Conservation (phyloP, 352 stramenopile species). For the Globisporangium spinosum region DNA sequence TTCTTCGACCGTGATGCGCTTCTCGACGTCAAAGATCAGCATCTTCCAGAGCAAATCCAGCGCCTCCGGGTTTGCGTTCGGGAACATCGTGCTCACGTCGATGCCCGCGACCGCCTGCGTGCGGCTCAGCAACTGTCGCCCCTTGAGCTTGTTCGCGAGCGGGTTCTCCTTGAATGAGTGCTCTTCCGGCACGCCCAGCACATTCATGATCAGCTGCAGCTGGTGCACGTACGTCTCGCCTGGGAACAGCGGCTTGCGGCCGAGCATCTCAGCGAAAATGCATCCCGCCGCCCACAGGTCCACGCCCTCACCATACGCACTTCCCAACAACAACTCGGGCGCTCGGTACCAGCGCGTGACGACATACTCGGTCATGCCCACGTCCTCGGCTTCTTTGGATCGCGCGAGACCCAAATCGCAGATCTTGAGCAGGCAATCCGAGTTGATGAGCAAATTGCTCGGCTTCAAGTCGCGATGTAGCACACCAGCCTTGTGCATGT, state of each 20-base stretch:
- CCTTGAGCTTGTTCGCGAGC: constrained; percentile 85
- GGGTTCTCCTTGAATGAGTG: constrained; percentile 89
- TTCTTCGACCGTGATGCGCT: constrained; percentile 94
- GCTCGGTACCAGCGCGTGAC: constrained; percentile 89
- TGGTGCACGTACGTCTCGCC: constrained; percentile 87
- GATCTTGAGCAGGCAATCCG: constrained; percentile 95
- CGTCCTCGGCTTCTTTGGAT: constrained; percentile 78
- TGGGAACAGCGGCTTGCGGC: constrained; percentile 81
- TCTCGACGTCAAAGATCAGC: constrained; percentile 91
- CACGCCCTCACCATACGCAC: constrained; percentile 79
- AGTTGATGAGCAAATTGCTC: constrained; percentile 88
- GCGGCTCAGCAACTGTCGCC: constrained; percentile 74
- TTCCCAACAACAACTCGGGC: constrained; percentile 81
- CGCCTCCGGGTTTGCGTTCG: constrained; percentile 82
- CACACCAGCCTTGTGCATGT: constrained; percentile 86
- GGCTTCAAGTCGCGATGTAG: constrained; percentile 86
- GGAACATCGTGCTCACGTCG: constrained; percentile 78
- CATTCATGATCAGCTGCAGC: constrained; percentile 88
- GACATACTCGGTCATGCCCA: constrained; percentile 91
- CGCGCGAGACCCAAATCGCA: constrained; percentile 94
- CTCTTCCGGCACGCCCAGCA: constrained; percentile 81
- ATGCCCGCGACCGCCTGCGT: constrained; percentile 80
- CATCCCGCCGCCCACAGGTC: constrained; percentile 85
- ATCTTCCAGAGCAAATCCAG: constrained; percentile 87
- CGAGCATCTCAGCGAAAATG: constrained; percentile 88